Conservation (phyloP, 768 basidiomycete genomes). For the Rhizopogon vulgaris region DNA sequence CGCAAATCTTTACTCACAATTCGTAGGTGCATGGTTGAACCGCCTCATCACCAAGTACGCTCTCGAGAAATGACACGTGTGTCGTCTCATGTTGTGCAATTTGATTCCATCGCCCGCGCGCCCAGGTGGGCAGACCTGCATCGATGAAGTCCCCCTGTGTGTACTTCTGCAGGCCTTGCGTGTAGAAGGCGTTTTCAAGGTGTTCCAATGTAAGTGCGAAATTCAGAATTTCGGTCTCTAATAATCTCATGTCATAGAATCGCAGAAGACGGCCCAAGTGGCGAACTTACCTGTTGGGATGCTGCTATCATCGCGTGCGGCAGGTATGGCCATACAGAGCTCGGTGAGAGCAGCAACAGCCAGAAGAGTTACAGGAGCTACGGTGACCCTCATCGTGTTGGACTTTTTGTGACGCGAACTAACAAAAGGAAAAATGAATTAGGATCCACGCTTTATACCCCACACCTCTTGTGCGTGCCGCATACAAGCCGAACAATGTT, state of each 20-base stretch:
- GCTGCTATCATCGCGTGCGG: not conserved
- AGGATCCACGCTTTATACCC: not conserved
- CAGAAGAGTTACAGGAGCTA: not conserved
- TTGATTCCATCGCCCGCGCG: conserved; percentile 28
- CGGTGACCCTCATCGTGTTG: conserved; percentile 1
- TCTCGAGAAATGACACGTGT: conserved; percentile 37
- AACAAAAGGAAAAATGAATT: not conserved
- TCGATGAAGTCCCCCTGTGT: conserved; percentile 29
- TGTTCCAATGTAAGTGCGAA: conserved; percentile 32
- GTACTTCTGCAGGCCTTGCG: conserved; percentile 28
- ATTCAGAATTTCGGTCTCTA: conserved; percentile 24
- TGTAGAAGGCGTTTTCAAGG: conserved; percentile 30
- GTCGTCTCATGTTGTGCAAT: conserved; percentile 36
- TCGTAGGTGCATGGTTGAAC: conserved; percentile 9
- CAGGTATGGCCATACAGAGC: not conserved
- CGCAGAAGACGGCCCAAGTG: not conserved
- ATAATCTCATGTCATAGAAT: not conserved
- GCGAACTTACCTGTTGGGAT: conserved; percentile 1
- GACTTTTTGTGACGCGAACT: not conserved
- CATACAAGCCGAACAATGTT: not conserved
- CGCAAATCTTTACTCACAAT: not conserved
- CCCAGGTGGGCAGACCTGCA: conserved; percentile 32
- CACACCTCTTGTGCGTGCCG: not conserved
- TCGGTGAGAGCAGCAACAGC: not conserved
- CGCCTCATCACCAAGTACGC: conserved; percentile 5